These are phyloP conservation scores for Corchorus olitorius DNA, from an alignment of 345 rosid species.

Conservation along the genomic window DNA sequence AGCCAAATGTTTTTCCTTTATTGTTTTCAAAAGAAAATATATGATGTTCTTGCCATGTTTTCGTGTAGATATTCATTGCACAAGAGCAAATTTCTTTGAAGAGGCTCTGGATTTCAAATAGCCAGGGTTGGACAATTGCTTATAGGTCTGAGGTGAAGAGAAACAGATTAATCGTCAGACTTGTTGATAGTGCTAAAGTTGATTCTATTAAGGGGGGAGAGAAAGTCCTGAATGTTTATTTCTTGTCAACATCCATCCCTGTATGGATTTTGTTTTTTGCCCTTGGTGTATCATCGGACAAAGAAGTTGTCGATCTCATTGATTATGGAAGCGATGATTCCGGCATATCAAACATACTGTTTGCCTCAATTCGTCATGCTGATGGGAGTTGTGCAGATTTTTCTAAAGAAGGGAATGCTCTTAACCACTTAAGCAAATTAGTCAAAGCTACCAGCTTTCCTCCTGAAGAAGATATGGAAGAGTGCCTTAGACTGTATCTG, in stretches of 20 bases:
- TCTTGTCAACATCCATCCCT: conserved; percentile 78
- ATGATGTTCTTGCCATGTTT: conserved; percentile 23
- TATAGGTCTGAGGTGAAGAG: conserved; percentile 70
- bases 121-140: conserved; percentile 67
- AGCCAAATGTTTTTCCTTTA: background rate
- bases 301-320: conserved; percentile 63
- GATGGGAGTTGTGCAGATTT: conserved; percentile 58
- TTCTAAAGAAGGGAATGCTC: conserved; percentile 51
- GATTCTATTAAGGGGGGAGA: conserved; percentile 62
- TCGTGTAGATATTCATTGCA: conserved; percentile 72
- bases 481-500: conserved; percentile 56
- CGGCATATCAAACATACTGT: conserved; percentile 51
- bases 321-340: conserved; percentile 56
- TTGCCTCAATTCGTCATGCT: conserved; percentile 71
- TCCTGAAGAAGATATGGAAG: conserved; percentile 61
- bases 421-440: conserved; percentile 37
- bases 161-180: conserved; percentile 56
- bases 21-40: background rate
- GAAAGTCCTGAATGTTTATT: conserved; percentile 66
- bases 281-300: conserved; percentile 77
- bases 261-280: conserved; percentile 85
- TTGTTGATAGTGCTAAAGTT: conserved; percentile 44
- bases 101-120: conserved; percentile 76
- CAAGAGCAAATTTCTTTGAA: conserved; percentile 81
- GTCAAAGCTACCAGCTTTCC: conserved; percentile 65